Evolutionary conservation across 164 flowering plant species (phyloP).

Genomic region (Liriodendron chinense): DNA sequence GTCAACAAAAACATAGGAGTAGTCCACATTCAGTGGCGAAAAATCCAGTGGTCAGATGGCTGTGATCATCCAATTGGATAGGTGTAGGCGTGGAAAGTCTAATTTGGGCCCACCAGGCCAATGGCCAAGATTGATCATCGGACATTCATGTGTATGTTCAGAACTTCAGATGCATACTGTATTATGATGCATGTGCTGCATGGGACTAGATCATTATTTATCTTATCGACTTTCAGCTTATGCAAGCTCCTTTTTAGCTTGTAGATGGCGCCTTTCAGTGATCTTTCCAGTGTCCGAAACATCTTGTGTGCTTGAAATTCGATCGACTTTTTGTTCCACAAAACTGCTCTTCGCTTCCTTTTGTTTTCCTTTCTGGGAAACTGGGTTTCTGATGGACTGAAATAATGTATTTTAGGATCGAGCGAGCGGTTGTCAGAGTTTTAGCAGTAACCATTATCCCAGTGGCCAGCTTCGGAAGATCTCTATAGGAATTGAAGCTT

Average conservation of each 20-base stretch:
- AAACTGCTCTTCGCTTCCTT: neutral
- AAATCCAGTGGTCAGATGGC: neutral
- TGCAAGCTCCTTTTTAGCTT: neutral
- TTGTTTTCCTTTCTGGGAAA: neutral
- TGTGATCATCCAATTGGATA: neutral
- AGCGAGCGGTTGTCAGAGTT: constrained; percentile 38
- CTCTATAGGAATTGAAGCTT: constrained; percentile 58
- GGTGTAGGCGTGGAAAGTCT: neutral
- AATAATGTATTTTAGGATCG: constrained; percentile 39
- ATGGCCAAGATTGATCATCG: no score
- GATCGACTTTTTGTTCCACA: no score
- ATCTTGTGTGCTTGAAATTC: no score
- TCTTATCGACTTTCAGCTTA: neutral
- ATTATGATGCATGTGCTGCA: neutral
- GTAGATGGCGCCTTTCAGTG: neutral
- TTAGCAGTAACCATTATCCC: constrained; percentile 49
- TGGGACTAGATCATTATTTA: neutral
- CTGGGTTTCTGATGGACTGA: neutral
- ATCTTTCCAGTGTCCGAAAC: neutral
- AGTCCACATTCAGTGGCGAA: neutral
- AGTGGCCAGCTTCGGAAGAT: constrained; percentile 67
- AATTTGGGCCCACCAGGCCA: neutral
- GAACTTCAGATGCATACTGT: neutral
- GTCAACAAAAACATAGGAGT: neutral
- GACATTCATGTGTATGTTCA: neutral